Evolutionary conservation across 306 rosid genomes (phyloP).

Genomic region (Parietaria judaica): DNA sequence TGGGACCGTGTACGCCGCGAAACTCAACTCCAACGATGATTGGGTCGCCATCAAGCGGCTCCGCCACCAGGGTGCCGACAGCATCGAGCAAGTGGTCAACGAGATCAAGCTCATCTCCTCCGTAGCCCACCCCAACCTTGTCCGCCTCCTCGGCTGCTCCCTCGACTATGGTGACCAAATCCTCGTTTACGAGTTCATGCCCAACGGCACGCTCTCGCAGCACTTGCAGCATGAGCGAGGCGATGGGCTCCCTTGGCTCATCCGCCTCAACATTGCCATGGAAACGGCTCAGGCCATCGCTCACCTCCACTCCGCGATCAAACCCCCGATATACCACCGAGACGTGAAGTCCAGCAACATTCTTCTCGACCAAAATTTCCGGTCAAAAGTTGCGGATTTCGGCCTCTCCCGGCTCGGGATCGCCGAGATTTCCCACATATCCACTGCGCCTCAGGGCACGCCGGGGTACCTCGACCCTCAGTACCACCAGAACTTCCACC

Average conservation of each 20-base stretch:
- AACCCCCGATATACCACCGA: conserved; percentile 82
- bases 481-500: conserved; percentile 87
- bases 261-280: conserved; percentile 61
- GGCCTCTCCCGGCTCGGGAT: conserved; percentile 88
- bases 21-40: conserved; percentile 47
- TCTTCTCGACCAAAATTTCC: conserved; percentile 50
- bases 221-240: conserved; percentile 78
- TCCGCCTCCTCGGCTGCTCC: conserved; percentile 78
- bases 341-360: conserved; percentile 92
- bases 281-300: conserved; percentile 92
- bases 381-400: conserved; percentile 83
- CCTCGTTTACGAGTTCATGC: conserved; percentile 87
- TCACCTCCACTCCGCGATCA: conserved; percentile 62
- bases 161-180: conserved; percentile 71
- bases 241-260: conserved; percentile 66
- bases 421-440: conserved; percentile 69
- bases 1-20: conserved; percentile 86
- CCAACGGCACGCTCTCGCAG: conserved; percentile 74
- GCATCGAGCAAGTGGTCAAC: conserved; percentile 72
- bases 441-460: conserved; percentile 96
- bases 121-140: conserved; percentile 70
- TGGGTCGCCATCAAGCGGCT: conserved; percentile 84
- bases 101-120: conserved; percentile 82
- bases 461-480: conserved; percentile 97
- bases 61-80: conserved; percentile 58